Base-by-base conservation (phyloP, 345 rosid genomes). In the Noccaea caerulescens region DNA sequence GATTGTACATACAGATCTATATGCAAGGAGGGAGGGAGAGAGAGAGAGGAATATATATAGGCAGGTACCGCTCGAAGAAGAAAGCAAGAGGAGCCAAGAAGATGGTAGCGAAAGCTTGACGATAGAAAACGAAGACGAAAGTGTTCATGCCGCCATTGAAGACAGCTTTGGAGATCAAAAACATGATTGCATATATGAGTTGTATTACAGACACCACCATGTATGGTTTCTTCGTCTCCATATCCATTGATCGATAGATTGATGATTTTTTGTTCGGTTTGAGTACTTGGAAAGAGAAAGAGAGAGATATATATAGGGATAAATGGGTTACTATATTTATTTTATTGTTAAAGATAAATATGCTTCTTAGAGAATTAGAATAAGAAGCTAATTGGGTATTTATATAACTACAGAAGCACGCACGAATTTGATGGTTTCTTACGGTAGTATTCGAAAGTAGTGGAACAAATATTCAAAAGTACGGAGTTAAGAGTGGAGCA, bases 81-180 rank as follows among this genome's bases (percentile, higher is more conserved):
- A 86, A 62, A 46, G 96, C 88, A 1, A 93, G 45, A 67, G 97
- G 98, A 61, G 80, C 81, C 66, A 91, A 62, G 87, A 91, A 81
- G 70, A 87, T 51, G 55, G 94, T 83, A 14, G 97, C 98, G 1
- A 73, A 65, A 9, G 98, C 93, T 62, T 93, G 98, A 44, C 98
- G 81, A 51, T 90, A 93, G 71, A 90, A 93, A 45, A 88, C 83
- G 55, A 93, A 91, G 64, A 93, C 82, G 53, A 83, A 91, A 61
- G 80, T 91, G 84, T 91, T 91, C 96, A 93, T 86, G 9, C 98
- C 98, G 0, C 81, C 86, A 72, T 87, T 78, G 72, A 93, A 91
- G 32, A 85, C 97, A 3, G 92, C 96, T 71, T 93, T 93, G 43
- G 98, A 93, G 78, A 93, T 72, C 82, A 93, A 75, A 86, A 93